phyloP scores from a whole-genome alignment of 176 grass and related monocot genomes.

The Melocanna baccifera region DNA sequence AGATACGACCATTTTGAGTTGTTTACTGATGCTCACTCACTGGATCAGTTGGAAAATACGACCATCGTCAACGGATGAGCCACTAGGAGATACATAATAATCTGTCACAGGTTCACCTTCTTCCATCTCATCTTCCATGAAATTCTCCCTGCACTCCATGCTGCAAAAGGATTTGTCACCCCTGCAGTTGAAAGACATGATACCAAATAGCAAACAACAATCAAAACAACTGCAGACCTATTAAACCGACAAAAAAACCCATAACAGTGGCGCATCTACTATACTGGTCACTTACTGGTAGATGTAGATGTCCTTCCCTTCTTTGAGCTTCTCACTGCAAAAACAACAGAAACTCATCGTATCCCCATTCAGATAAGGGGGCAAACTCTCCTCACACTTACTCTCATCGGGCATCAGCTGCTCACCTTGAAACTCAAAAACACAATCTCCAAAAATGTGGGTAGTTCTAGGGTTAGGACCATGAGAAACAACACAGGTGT shows the following conservation, averaged over 20 bases:
- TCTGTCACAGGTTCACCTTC: slow-evolving; percentile 36
- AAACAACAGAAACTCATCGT: slow-evolving; percentile 58
- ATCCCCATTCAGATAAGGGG: slow-evolving; percentile 33
- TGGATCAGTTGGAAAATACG: slow-evolving; percentile 52
- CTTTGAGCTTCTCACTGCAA: slow-evolving; percentile 52
- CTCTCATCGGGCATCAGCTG: slow-evolving; percentile 29
- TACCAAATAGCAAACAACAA: slow-evolving; percentile 30
- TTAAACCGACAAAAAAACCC: not conserved
- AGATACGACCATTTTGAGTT: slow-evolving; percentile 48
- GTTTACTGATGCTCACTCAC: slow-evolving; percentile 38
- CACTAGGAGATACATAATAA: not conserved
- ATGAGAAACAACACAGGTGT: slow-evolving; percentile 54
- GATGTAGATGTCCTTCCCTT: slow-evolving; percentile 64
- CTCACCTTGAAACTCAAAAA: slow-evolving; percentile 44
- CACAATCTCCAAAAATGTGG: slow-evolving; percentile 55
- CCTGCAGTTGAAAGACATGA: slow-evolving; percentile 31
- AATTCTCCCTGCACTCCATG: slow-evolving; percentile 60
- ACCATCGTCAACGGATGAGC: slow-evolving; percentile 9
- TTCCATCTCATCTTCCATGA: slow-evolving; percentile 65
- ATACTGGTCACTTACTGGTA: slow-evolving; percentile 63
- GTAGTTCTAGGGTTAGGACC: slow-evolving; percentile 56
- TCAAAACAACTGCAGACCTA: not conserved
- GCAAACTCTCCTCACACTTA: slow-evolving; percentile 33
- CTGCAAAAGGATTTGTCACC: slow-evolving; percentile 84
- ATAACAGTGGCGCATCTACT: not conserved